Evolutionary conservation across 2,329 filamentous ascomycete species (phyloP).

Genomic region (Ascochyta lentis): DNA sequence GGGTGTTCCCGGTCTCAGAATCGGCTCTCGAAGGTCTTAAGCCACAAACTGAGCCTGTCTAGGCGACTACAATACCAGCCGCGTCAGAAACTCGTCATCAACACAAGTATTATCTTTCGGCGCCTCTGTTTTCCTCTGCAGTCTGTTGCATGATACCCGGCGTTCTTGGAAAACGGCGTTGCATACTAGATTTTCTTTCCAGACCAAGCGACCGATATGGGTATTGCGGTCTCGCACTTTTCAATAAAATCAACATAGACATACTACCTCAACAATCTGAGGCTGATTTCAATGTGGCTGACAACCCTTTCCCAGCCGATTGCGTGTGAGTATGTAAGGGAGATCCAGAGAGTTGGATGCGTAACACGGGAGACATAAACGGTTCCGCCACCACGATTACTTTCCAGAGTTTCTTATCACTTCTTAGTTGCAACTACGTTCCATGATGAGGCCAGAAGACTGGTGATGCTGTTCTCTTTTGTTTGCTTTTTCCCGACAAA

Average conservation of each 20-base stretch:
- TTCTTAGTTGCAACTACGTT: background rate
- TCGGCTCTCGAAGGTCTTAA: conserved; percentile 33
- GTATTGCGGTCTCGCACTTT: background rate
- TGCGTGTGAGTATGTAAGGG: conserved; percentile 12
- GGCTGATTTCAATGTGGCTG: background rate
- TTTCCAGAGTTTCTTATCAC: background rate
- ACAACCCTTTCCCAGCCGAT: background rate
- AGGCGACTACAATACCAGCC: conserved; percentile 1
- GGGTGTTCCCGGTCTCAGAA: conserved; percentile 51
- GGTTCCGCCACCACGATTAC: background rate
- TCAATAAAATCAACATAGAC: conserved; percentile 10
- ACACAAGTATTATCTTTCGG: background rate
- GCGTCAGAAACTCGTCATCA: background rate
- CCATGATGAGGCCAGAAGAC: background rate
- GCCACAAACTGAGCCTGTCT: conserved; percentile 9
- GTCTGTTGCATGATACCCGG: conserved; percentile 18
- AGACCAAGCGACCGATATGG: background rate
- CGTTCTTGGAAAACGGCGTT: conserved; percentile 9
- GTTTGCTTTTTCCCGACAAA: background rate
- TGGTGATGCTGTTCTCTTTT: background rate
- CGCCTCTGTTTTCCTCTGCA: conserved; percentile 8
- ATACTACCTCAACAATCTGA: background rate
- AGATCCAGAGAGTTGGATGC: background rate
- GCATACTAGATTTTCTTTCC: background rate
- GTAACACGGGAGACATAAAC: background rate